Percentiles rank a stretch among this genome's conserved stretches.
Evolutionary conservation across 768 basidiomycete genomes (phyloP).

Genomic region (Collybiopsis luxurians): DNA sequence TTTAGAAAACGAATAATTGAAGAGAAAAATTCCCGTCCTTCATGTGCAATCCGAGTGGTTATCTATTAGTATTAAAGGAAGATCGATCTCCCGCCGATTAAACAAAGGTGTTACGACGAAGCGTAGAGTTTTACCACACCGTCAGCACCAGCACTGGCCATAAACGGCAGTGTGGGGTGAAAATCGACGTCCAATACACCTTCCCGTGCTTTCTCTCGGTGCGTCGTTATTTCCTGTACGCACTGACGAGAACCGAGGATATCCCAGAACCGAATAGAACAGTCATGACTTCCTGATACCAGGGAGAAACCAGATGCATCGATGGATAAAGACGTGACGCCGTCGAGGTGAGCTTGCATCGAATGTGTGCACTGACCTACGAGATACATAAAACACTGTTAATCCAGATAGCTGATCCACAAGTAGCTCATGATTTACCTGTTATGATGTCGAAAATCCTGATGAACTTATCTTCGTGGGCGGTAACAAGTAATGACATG

Average conservation of each 20-base stretch:
- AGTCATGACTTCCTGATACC: slow-evolving; percentile 90
- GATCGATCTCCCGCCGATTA: slow-evolving; percentile 11
- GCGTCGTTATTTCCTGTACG: slow-evolving; percentile 85
- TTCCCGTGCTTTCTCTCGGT: slow-evolving; percentile 87
- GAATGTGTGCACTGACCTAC: slow-evolving; percentile 87
- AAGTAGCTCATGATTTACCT: slow-evolving; percentile 45
- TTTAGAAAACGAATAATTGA: neutral
- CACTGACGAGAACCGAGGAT: slow-evolving; percentile 76
- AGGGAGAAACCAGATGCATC: slow-evolving; percentile 85
- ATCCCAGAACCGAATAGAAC: slow-evolving; percentile 95
- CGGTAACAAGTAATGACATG: slow-evolving; percentile 83
- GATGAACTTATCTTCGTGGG: slow-evolving; percentile 92
- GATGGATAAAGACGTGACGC: slow-evolving; percentile 87
- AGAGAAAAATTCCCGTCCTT: slow-evolving; percentile 13
- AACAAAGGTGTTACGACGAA: slow-evolving; percentile 56
- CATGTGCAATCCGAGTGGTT: neutral
- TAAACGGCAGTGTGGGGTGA: slow-evolving; percentile 78
- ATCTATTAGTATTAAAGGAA: slow-evolving; percentile 5
- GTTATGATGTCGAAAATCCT: slow-evolving; percentile 83
- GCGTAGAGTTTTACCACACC: slow-evolving; percentile 91
- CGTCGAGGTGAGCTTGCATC: slow-evolving; percentile 88
- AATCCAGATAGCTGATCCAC: neutral
- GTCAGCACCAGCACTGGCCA: slow-evolving; percentile 95
- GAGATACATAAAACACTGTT: neutral
- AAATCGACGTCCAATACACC: slow-evolving; percentile 89